phyloP scores from a whole-genome alignment of 352 stramenopile genomes.

The Pythium pyrilobum region DNA sequence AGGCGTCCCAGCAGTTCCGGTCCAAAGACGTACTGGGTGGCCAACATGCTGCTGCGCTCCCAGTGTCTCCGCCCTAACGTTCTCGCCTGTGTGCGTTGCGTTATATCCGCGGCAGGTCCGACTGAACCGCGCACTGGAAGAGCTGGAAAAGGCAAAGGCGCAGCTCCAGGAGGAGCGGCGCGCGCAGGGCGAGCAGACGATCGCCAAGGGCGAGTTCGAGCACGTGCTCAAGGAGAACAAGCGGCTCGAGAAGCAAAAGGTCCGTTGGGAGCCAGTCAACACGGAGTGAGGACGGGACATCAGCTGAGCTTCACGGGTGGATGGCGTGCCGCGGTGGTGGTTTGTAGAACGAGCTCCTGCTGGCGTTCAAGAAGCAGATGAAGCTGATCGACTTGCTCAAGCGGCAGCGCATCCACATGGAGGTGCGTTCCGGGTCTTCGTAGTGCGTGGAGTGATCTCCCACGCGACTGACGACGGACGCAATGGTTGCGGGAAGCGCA shows the following conservation, averaged over 20 bases:
- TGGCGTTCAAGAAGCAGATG: conserved; percentile 84
- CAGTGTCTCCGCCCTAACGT: neutral
- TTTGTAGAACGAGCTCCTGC: conserved; percentile 52
- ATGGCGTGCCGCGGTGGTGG: neutral
- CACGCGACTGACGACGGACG: too few relatives aligned
- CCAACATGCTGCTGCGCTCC: neutral
- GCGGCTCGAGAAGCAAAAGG: conserved; percentile 81
- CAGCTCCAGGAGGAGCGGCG: conserved; percentile 58
- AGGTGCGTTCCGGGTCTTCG: conserved; percentile 36
- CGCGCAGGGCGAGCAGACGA: conserved; percentile 37
- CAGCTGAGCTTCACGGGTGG: neutral
- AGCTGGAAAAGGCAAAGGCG: conserved; percentile 64
- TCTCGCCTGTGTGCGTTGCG: neutral
- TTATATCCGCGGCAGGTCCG: conserved; percentile 34
- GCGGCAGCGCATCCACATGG: conserved; percentile 81
- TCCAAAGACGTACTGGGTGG: conserved; percentile 50
- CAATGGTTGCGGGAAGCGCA: too few relatives aligned
- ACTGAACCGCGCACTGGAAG: conserved; percentile 69
- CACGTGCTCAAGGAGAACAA: conserved; percentile 61
- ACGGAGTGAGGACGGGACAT: too few relatives aligned
- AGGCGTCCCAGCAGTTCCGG: conserved; percentile 59
- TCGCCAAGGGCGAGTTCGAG: conserved; percentile 54
- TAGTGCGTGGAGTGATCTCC: neutral
- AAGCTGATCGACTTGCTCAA: conserved; percentile 86
- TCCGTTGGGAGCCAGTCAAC: too few relatives aligned